Conservation (phyloP, 2,329 filamentous ascomycete genomes). For the Alternaria dauci region DNA sequence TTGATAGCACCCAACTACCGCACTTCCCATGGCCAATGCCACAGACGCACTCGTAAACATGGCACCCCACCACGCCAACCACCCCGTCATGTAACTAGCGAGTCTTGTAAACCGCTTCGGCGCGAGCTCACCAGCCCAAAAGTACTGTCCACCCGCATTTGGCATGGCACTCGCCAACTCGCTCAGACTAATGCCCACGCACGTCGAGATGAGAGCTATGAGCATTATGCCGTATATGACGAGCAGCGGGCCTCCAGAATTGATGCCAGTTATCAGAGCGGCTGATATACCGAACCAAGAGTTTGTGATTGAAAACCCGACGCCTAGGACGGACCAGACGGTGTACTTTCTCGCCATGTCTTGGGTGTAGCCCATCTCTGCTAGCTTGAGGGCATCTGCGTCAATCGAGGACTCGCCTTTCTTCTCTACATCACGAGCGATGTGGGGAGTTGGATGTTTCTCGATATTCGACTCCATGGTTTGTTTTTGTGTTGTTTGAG, state of each 20-base stretch:
- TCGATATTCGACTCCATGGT: conserved; percentile 21
- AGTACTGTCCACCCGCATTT: conserved; percentile 62
- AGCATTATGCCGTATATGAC: conserved; percentile 61
- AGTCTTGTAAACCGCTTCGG: conserved; percentile 57
- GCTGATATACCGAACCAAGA: conserved; percentile 62
- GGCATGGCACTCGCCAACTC: conserved; percentile 60
- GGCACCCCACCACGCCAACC: conserved; percentile 63
- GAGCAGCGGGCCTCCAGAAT: conserved; percentile 58
- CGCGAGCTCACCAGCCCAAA: conserved; percentile 60
- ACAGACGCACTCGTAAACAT: conserved; percentile 65
- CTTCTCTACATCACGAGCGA: conserved; percentile 22
- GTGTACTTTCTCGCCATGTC: conserved; percentile 59
- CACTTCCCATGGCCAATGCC: conserved; percentile 58
- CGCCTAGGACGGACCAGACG: conserved; percentile 59
- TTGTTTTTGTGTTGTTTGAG: not conserved
- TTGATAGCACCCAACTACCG: conserved; percentile 61
- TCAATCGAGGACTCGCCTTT: conserved; percentile 31
- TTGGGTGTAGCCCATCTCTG: conserved; percentile 60
- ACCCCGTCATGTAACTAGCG: conserved; percentile 59
- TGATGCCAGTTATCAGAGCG: conserved; percentile 60
- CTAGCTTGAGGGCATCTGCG: conserved; percentile 55
- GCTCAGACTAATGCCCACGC: conserved; percentile 57
- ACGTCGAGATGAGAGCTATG: conserved; percentile 56
- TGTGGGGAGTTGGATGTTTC: conserved; percentile 19
- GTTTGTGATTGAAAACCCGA: conserved; percentile 62